phyloP scores from a whole-genome alignment of 352 stramenopile genomes.

The Phytophthora pluvialis region DNA sequence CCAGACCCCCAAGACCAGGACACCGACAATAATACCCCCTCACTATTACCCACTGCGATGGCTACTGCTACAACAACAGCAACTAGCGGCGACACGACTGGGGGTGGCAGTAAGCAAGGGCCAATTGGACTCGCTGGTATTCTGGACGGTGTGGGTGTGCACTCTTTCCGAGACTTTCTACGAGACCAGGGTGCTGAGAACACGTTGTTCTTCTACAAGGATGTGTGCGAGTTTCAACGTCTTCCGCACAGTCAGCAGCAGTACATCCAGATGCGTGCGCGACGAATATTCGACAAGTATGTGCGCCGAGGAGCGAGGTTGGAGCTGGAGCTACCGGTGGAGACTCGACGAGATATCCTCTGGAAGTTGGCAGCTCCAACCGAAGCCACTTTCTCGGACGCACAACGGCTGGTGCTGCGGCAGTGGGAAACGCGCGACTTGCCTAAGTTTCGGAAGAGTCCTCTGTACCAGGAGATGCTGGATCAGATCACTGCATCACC shows the following conservation, averaged over 20 bases:
- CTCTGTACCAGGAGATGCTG: slow-evolving; percentile 53
- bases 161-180: slow-evolving; percentile 66
- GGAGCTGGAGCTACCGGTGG: slow-evolving; percentile 63
- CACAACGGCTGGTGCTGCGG: slow-evolving; percentile 56
- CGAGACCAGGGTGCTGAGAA: slow-evolving; percentile 57
- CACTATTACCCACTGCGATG: slow-evolving; percentile 2
- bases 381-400: slow-evolving; percentile 70
- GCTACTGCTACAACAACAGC: slow-evolving; percentile 6
- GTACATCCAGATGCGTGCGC: slow-evolving; percentile 77
- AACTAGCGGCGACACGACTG: slow-evolving; percentile 8
- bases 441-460: slow-evolving; percentile 46
- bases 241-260: slow-evolving; percentile 69
- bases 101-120: slow-evolving; percentile 9
- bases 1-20: slow-evolving; percentile 4
- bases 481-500: slow-evolving; percentile 23
- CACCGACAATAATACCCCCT: slow-evolving; percentile 1
- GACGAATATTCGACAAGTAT: slow-evolving; percentile 78
- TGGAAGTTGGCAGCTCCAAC: slow-evolving; percentile 62
- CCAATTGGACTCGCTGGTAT: slow-evolving; percentile 43
- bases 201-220: slow-evolving; percentile 74
- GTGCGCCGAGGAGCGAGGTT: slow-evolving; percentile 65
- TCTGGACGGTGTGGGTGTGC: slow-evolving; percentile 53
- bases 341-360: slow-evolving; percentile 71
- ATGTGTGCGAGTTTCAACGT: slow-evolving; percentile 75
- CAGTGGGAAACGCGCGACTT: slow-evolving; percentile 62